Evolutionary conservation across 345 rosid species (phyloP).

Genomic region (Sisymbrium irio): DNA sequence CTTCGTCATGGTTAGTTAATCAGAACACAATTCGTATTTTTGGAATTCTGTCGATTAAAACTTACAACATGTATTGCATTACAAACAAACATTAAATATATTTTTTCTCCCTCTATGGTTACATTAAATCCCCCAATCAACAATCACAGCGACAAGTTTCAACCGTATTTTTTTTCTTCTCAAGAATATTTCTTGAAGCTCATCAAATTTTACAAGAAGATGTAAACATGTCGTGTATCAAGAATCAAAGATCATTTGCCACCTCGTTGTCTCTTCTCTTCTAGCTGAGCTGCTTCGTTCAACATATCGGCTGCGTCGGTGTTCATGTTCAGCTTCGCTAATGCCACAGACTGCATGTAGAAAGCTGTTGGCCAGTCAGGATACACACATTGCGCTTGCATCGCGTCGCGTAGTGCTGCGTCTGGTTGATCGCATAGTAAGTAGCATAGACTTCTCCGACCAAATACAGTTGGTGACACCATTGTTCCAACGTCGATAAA

Average conservation of each 20-base stretch:
- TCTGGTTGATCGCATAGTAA: conserved; percentile 84
- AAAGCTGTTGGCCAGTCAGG: conserved; percentile 96
- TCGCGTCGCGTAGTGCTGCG: conserved; percentile 88
- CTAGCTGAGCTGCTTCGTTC: conserved; percentile 80
- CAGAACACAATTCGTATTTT: not conserved
- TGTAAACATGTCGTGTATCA: not conserved
- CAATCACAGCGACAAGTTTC: conserved; percentile 29
- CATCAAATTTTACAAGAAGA: conserved; percentile 17
- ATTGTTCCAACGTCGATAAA: conserved; percentile 83
- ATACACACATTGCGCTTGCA: conserved; percentile 88
- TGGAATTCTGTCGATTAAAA: conserved; percentile 7
- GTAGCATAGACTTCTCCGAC: conserved; percentile 86
- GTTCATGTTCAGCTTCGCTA: conserved; percentile 92
- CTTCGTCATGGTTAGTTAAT: not conserved
- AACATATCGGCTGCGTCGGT: conserved; percentile 93
- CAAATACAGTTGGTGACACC: conserved; percentile 92
- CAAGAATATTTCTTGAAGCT: conserved; percentile 16
- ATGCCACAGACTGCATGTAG: conserved; percentile 97
- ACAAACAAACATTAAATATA: conserved; percentile 23
- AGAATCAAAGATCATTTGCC: conserved; percentile 51
- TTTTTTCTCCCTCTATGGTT: conserved; percentile 17
- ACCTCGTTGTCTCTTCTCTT: conserved; percentile 82
- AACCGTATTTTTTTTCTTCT: not conserved
- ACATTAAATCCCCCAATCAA: conserved; percentile 36
- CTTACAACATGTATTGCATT: conserved; percentile 32